Conservation (phyloP, 2,329 filamentous ascomycete species). For the Verticillium isaacii region DNA sequence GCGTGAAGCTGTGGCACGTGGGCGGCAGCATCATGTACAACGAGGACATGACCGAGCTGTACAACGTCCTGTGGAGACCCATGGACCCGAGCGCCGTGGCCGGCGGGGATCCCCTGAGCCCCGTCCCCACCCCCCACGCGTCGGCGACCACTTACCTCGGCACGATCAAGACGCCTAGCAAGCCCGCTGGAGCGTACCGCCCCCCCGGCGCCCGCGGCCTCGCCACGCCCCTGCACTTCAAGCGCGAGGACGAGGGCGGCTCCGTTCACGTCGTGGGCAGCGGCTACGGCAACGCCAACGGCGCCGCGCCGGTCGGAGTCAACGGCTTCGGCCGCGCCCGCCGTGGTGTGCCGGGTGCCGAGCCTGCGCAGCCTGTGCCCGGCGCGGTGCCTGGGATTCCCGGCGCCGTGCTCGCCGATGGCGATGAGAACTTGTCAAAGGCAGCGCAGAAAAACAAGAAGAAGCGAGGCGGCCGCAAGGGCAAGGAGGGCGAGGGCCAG, state of each 20-base stretch:
- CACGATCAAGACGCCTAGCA: conserved; percentile 88
- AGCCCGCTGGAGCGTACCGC: conserved; percentile 94
- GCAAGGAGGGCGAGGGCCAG: conserved; percentile 70
- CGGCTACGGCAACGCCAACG: conserved; percentile 57
- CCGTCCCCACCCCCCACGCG: conserved; percentile 71
- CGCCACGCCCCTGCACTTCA: conserved; percentile 87
- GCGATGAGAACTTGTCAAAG: conserved; percentile 75
- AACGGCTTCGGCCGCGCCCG: conserved; percentile 78
- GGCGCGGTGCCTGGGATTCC: conserved; percentile 64
- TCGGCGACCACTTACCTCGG: conserved; percentile 80
- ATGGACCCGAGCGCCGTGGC: conserved; percentile 56
- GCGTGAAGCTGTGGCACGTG: conserved; percentile 92
- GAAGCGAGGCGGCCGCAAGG: conserved; percentile 89
- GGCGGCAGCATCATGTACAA: conserved; percentile 88
- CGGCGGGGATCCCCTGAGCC: conserved; percentile 65
- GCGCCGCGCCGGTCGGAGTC: conserved; percentile 60
- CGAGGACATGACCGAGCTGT: conserved; percentile 90
- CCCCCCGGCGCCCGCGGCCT: conserved; percentile 89
- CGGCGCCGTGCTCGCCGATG: conserved; percentile 57
- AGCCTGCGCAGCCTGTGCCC: conserved; percentile 62
- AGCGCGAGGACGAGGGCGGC: conserved; percentile 94
- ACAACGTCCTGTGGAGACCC: conserved; percentile 86
- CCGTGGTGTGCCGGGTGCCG: conserved; percentile 82
- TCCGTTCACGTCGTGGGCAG: conserved; percentile 80
- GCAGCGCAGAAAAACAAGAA: conserved; percentile 95